phyloP scores from a whole-genome alignment of 129 eudicot species.

The Calendula officinalis region DNA sequence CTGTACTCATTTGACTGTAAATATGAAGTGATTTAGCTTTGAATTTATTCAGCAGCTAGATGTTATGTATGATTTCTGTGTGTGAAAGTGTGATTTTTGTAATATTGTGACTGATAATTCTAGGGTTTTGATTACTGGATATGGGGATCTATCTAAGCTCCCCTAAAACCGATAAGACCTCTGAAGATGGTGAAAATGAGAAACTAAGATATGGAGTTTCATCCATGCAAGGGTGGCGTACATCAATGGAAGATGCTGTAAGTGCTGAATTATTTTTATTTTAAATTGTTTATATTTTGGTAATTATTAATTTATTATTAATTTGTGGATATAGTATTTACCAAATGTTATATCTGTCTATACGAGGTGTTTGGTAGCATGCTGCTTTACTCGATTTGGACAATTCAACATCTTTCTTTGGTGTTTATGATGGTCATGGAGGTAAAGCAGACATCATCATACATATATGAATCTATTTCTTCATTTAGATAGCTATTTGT shows the following conservation, averaged over 20 bases:
- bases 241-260: constrained; percentile 98
- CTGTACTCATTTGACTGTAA: background rate
- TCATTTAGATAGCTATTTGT: background rate
- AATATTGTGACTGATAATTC: background rate
- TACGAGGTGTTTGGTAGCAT: constrained; percentile 58
- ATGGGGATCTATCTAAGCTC: constrained; percentile 87
- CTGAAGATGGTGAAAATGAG: constrained; percentile 83
- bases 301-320: background rate
- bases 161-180: constrained; percentile 72
- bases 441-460: constrained; percentile 45
- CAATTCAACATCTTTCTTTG: constrained; percentile 76
- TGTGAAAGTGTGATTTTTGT: background rate
- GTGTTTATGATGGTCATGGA: constrained; percentile 98
- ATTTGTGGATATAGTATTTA: constrained; percentile 10
- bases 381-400: constrained; percentile 82
- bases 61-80: constrained; percentile 2
- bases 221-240: constrained; percentile 97
- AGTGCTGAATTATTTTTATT: constrained; percentile 27
- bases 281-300: background rate
- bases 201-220: constrained; percentile 78
- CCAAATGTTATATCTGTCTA: constrained; percentile 13
- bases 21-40: constrained; percentile 19
- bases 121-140: constrained; percentile 15
- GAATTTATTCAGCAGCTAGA: background rate
- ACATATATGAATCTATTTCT: constrained; percentile 1